phyloP scores from a whole-genome alignment of 1,139 yeast genomes.

The Sugiyamaella neomexicana region DNA sequence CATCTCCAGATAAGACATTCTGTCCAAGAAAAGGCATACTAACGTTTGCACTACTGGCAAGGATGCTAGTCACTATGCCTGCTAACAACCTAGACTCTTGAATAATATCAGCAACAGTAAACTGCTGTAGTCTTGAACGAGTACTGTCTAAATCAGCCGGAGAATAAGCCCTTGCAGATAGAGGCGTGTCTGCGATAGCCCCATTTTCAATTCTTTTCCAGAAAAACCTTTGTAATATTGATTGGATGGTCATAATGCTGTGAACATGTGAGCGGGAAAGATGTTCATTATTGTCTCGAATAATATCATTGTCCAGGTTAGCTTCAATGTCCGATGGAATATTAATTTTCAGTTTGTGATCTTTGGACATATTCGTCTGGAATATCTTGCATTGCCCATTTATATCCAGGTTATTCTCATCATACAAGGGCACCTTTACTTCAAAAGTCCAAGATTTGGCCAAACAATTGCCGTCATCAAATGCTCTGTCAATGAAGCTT shows the following conservation, averaged over 20 bases:
- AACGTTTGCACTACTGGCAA: slow-evolving; percentile 16
- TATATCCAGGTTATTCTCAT: not conserved
- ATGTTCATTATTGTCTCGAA: not conserved
- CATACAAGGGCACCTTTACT: slow-evolving; percentile 22
- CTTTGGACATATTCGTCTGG: slow-evolving; percentile 5
- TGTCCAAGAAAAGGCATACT: slow-evolving; percentile 13
- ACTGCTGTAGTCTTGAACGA: not conserved
- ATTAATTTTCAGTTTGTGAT: not conserved
- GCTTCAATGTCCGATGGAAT: not conserved
- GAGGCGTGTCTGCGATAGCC: slow-evolving; percentile 20
- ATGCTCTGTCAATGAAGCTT: slow-evolving; percentile 1
- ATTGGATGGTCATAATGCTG: slow-evolving; percentile 3
- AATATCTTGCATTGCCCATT: not conserved
- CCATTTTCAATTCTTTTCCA: slow-evolving; percentile 22
- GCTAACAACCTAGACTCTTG: slow-evolving; percentile 25
- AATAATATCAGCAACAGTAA: slow-evolving; percentile 14
- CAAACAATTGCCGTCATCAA: slow-evolving; percentile 10
- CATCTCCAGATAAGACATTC: not conserved
- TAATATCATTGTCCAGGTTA: not conserved
- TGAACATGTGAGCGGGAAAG: slow-evolving; percentile 11
- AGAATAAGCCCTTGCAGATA: slow-evolving; percentile 18
- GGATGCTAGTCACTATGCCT: slow-evolving; percentile 22
- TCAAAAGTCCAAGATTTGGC: slow-evolving; percentile 26
- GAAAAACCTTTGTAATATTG: slow-evolving; percentile 19
- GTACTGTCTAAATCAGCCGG: not conserved